Base-by-base conservation (phyloP, 2,329 filamentous ascomycete species). In the Fusarium citri region DNA sequence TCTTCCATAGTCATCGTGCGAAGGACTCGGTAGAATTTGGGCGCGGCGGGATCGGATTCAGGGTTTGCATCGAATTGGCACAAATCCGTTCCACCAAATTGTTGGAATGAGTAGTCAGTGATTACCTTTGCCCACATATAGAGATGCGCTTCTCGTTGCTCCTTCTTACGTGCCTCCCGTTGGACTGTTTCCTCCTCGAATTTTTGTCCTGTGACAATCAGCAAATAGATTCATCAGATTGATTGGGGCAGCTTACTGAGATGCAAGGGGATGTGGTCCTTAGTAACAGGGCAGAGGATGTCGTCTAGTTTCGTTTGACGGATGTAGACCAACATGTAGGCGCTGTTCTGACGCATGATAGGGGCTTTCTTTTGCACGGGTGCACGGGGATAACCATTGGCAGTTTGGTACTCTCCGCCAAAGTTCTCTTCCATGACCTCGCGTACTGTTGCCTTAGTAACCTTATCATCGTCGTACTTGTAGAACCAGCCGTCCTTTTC, bases 301-400 rank as follows among this genome's bases (percentile, higher is more conserved):
- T 92, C 87, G 76, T 97, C 92, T n/a, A 97, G 81, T 59, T 91
- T 89, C 54, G 91, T 92, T 78, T 97, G 93, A 47, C 96, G 91
- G 71, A 99, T 94, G 77, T 99, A 99, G 3, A 99, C 97, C 84
- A 99, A 82, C 96, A 99, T 99, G 84, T 99, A 99, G 8, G 96
- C 97, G 79, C 94, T 99, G 80, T 90, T 91, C 65, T 89, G 88
- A 56, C 89, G 86, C 81, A 91, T 86, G 74, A 89, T 79, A 3
- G 88, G 87, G 6, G 83, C 80, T 76, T 87, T 87, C 78, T 88
- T 89, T 51, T 85, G 83, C n/a, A 82, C 74, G 5, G 82, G 78
- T 4, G 82, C 76, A n/a, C 85, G 84, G 15, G 82, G 72, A 43
- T 81, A 80, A 12, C 84, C 83, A 56, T 84, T 84, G 3, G 84